Conservation (phyloP, 139 green algal genomes). For the Coelastrella sp. region DNA sequence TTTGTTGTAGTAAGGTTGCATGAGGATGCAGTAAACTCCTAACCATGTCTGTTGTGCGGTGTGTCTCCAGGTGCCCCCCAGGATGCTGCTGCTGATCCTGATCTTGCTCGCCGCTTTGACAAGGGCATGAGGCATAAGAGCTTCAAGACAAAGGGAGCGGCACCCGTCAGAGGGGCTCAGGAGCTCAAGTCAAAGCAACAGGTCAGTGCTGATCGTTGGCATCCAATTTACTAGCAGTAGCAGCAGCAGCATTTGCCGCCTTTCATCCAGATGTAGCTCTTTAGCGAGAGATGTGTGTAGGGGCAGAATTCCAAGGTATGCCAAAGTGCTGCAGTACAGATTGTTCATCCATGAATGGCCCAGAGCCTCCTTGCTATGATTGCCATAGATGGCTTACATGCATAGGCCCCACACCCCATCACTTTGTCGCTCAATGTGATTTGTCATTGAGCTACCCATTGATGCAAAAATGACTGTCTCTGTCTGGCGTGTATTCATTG, state of each 20-base stretch:
- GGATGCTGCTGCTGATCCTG: background rate
- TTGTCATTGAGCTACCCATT: background rate
- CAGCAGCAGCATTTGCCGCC: background rate
- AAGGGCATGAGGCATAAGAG: conserved; percentile 48
- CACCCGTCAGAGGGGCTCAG: background rate
- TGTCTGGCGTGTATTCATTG: background rate
- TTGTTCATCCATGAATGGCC: too few relatives aligned
- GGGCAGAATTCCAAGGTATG: too few relatives aligned
- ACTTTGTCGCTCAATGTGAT: background rate
- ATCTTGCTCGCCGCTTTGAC: conserved; percentile 53
- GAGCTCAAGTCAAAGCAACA: conserved; percentile 15
- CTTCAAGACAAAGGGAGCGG: conserved; percentile 38
- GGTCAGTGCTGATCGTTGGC: background rate
- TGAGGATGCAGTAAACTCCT: too few relatives aligned
- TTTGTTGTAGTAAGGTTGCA: too few relatives aligned
- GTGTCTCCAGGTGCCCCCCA: conserved; percentile 6
- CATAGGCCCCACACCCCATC: too few relatives aligned
- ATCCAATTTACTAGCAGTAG: background rate
- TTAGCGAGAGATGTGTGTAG: too few relatives aligned
- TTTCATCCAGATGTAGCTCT: background rate
- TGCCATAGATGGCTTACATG: too few relatives aligned
- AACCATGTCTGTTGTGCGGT: too few relatives aligned
- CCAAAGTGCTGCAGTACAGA: too few relatives aligned
- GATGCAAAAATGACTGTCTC: too few relatives aligned
- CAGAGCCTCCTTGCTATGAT: too few relatives aligned